Conservation (phyloP, 1,139 yeast species). For the Pichia sp. region DNA sequence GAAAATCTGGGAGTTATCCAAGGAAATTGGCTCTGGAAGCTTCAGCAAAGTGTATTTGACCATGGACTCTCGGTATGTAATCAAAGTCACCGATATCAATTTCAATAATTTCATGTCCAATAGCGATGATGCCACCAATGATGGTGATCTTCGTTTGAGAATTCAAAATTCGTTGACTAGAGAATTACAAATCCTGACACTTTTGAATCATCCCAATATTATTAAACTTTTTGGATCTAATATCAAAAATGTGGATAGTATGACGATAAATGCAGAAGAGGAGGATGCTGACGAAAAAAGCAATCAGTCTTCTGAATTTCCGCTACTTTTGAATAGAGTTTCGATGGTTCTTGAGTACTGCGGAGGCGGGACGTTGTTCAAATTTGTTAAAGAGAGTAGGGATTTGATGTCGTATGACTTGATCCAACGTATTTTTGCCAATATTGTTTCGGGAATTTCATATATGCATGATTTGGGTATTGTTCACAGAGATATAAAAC, state of each 20-base stretch:
- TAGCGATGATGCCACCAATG: conserved; percentile 9
- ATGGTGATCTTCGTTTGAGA: conserved; percentile 35
- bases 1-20: conserved; percentile 27
- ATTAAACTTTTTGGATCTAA: conserved; percentile 32
- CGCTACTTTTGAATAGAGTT: conserved; percentile 23
- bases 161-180: conserved; percentile 65
- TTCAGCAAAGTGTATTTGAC: conserved; percentile 41
- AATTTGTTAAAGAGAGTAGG: conserved; percentile 42
- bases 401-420: conserved; percentile 35
- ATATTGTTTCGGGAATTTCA: conserved; percentile 58
- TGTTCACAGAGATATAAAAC: conserved; percentile 82
- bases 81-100: conserved; percentile 31
- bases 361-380: conserved; percentile 76
- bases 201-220: conserved; percentile 35
- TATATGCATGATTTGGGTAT: conserved; percentile 61
- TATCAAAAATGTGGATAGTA: conserved; percentile 9
- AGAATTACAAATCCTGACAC: conserved; percentile 59
- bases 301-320: conserved; percentile 6
- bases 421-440: conserved; percentile 57
- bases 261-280: background rate
- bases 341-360: conserved; percentile 68
- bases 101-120: conserved; percentile 10
- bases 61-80: conserved; percentile 24
- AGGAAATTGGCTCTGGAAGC: conserved; percentile 47
- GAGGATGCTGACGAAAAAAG: conserved; percentile 5